Base-by-base conservation (phyloP, 495 filamentous ascomycete species). In the Penicillium bovifimosum region DNA sequence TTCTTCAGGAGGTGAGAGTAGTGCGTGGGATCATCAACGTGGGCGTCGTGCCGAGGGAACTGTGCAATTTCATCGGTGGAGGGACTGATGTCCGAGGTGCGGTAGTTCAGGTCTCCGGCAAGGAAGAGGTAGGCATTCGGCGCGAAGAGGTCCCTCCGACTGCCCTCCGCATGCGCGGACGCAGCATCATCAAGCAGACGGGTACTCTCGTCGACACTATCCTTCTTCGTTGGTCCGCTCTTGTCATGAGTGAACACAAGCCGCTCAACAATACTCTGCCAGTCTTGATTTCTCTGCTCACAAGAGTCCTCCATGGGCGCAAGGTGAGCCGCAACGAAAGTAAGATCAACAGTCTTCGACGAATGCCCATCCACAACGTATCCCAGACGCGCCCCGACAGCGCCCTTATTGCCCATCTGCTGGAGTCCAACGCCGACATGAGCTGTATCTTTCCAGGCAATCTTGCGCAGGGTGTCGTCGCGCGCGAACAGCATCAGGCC, bases 371-470 rank as follows among this genome's bases (percentile, higher is more conserved):
- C 57, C 0, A 59, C 59, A n/a, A 69, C 60, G 55, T 82, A 86
- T 2, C 77, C 78, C 45, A 96, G 62, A 29, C 89, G 74, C 28
- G 91, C 75, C 0, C 87, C 93, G 6, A 93, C 88, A 7, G 90
- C 91, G 20, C 91, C 93, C 63, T 98, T 98, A 61, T 96, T 96
- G 5, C 90, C 91, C 88, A 96, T 93, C 29, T 87, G 84, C 47
- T 81, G 81, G 2, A 91, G 43, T 2, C 93, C 93, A 32, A 95
- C 81, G 2, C 93, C 91, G 2, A 90, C 84, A 26, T 85, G 87
- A 2, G 84, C 88, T 10, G 80, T 82, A 48, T 87, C 79, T 4
- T 90, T 68, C 61, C 78, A 75, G 10, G 73, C 65, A 27, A 96
- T 70, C 13, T 72, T 69, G 9, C 71, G 58, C 0, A 75, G 70